A percentile compares a stretch with the other conserved stretches of the same genome.
These are phyloP conservation scores for Aspergillus bridgeri DNA, from an alignment of 495 filamentous ascomycete genomes.

Conservation along the genomic window DNA sequence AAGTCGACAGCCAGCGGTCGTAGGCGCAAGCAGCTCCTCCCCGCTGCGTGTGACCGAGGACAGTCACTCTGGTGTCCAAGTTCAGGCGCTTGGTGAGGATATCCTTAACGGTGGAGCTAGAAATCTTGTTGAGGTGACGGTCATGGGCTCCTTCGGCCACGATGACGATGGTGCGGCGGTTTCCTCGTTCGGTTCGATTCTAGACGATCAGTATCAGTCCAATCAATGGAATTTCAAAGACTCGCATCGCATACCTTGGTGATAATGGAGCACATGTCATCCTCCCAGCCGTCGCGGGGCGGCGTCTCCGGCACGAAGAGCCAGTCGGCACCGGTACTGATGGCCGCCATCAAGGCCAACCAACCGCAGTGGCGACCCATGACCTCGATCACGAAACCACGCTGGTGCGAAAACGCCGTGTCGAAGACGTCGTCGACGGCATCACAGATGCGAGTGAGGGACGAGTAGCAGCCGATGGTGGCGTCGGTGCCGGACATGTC, in stretches of 20 bases:
- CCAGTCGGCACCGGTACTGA: constrained; percentile 94
- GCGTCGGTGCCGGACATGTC: constrained; percentile 96
- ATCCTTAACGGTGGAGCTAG: constrained; percentile 74
- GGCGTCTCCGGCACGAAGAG: constrained; percentile 97
- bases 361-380: constrained; percentile 99
- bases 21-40: constrained; percentile 91
- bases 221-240: no score
- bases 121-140: constrained; percentile 78
- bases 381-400: constrained; percentile 97
- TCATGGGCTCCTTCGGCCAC: constrained; percentile 94
- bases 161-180: constrained; percentile 96
- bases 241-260: constrained; percentile 57
- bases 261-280: constrained; percentile 82
- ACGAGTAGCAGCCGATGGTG: constrained; percentile 96
- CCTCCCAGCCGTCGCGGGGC: constrained; percentile 79
- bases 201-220: constrained; percentile 35
- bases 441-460: constrained; percentile 86
- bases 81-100: constrained; percentile 75
- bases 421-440: constrained; percentile 95
- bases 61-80: constrained; percentile 91
- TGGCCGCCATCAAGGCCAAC: constrained; percentile 94
- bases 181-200: constrained; percentile 82
- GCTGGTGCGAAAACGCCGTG: constrained; percentile 92
- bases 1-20: constrained; percentile 86
- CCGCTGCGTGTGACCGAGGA: constrained; percentile 92